These are phyloP conservation scores for Exophiala spinifera DNA, from an alignment of 2,329 filamentous ascomycete species.

Conservation along the genomic window DNA sequence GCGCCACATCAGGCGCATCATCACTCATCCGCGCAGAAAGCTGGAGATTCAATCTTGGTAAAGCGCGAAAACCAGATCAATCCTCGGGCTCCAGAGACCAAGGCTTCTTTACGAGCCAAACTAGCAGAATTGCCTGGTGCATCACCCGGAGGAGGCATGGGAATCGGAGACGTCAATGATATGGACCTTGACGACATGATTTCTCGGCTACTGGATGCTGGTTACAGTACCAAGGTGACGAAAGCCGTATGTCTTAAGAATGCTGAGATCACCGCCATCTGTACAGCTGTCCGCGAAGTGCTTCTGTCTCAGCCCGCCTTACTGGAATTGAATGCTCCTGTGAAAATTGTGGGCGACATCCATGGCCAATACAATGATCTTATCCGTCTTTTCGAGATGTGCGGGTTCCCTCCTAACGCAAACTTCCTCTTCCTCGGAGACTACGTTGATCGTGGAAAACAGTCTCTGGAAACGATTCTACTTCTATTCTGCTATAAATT, in stretches of 20 bases:
- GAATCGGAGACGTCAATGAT: constrained; percentile 86
- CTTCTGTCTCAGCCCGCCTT: constrained; percentile 89
- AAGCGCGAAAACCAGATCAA: constrained; percentile 71
- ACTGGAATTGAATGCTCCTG: constrained; percentile 85
- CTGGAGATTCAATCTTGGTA: constrained; percentile 85
- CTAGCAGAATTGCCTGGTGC: constrained; percentile 35
- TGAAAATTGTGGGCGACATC: constrained; percentile 97
- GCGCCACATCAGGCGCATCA: constrained; percentile 66
- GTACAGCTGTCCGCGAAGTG: constrained; percentile 80
- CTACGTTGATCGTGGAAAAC: constrained; percentile 95
- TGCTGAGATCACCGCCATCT: constrained; percentile 93
- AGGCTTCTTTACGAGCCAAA: constrained; percentile 35
- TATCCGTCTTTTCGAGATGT: constrained; percentile 98
- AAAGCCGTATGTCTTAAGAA: constrained; percentile 98
- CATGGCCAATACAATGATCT: constrained; percentile 96
- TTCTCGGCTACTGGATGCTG: constrained; percentile 86
- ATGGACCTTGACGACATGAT: constrained; percentile 98
- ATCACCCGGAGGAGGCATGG: constrained; percentile 59
- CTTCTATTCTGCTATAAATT: constrained; percentile 94
- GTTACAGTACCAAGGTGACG: constrained; percentile 93
- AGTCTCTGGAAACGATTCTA: constrained; percentile 90
- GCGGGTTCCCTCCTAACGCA: constrained; percentile 84
- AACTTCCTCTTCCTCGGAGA: constrained; percentile 95
- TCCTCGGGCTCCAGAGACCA: constrained; percentile 52
- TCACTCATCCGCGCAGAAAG: constrained; percentile 61